Evolutionary conservation across 139 green algal species (phyloP).

Genomic region (Chlorella sp.): DNA sequence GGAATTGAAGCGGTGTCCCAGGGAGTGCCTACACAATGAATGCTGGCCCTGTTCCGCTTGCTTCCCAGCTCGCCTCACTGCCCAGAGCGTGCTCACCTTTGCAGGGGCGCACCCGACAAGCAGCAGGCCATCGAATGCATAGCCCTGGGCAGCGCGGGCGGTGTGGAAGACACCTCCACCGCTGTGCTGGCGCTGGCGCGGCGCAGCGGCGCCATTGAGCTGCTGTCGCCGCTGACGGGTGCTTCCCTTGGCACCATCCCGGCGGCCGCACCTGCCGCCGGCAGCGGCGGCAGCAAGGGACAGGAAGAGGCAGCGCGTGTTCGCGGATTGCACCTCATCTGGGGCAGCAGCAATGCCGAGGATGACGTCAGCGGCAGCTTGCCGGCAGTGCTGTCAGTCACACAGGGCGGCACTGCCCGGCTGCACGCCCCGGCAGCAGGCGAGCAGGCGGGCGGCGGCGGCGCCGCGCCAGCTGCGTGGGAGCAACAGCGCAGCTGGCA

Average conservation of each 20-base stretch:
- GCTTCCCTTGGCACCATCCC: not conserved
- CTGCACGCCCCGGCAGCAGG: constrained; percentile 12
- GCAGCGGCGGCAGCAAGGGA: constrained; percentile 9
- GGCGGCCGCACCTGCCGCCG: not conserved
- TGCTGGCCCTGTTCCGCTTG: no score
- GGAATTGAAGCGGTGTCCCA: not conserved
- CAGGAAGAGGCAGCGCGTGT: constrained; percentile 3
- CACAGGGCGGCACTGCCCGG: constrained; percentile 9
- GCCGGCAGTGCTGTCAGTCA: constrained; percentile 31
- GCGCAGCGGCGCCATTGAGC: constrained; percentile 20
- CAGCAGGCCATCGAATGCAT: constrained; percentile 8
- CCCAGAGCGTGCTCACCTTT: no score
- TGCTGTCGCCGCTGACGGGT: not conserved
- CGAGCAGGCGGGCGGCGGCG: not conserved
- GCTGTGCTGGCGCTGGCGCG: constrained; percentile 21
- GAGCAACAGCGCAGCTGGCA: constrained; percentile 22
- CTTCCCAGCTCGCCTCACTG: not conserved
- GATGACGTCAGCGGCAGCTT: not conserved
- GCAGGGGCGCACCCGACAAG: constrained; percentile 42
- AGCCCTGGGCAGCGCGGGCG: constrained; percentile 5
- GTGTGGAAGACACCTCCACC: constrained; percentile 23
- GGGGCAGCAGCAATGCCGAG: not conserved
- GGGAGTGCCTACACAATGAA: not conserved
- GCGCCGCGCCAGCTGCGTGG: not conserved
- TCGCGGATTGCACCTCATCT: constrained; percentile 25